Percentiles rank a stretch among this genome's conserved stretches.
These are phyloP conservation scores for Flammula alnicola DNA, from an alignment of 1,284 basidiomycete species.

Conservation along the genomic window DNA sequence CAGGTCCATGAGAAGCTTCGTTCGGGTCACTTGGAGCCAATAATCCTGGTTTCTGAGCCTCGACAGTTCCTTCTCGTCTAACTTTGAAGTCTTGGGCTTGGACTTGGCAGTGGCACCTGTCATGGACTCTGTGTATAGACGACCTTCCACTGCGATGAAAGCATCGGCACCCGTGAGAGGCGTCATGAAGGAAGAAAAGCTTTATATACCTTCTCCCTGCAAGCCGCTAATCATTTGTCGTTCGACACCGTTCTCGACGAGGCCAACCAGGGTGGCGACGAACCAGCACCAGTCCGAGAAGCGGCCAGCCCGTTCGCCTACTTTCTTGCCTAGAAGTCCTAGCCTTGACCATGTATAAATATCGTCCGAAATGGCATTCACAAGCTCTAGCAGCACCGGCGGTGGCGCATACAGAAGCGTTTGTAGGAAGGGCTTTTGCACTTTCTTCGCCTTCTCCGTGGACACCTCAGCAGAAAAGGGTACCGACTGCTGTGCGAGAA, in stretches of 20 bases:
- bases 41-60: slow-evolving; percentile 71
- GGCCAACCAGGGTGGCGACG: slow-evolving; percentile 70
- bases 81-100: slow-evolving; percentile 57
- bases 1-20: slow-evolving; percentile 79
- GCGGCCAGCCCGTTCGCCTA: slow-evolving; percentile 68
- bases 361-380: slow-evolving; percentile 76
- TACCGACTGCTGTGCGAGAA: slow-evolving; percentile 66
- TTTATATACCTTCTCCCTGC: slow-evolving; percentile 58
- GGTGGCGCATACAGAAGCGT: slow-evolving; percentile 77
- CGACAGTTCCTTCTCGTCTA: slow-evolving; percentile 72
- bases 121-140: slow-evolving; percentile 76
- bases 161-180: slow-evolving; percentile 14
- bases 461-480: slow-evolving; percentile 54
- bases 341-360: slow-evolving; percentile 72
- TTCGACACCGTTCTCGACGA: slow-evolving; percentile 82
- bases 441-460: slow-evolving; percentile 39
- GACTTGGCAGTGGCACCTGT: slow-evolving; percentile 72
- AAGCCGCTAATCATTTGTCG: slow-evolving; percentile 65
- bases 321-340: slow-evolving; percentile 64
- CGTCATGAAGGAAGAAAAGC: slow-evolving; percentile 12
- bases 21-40: slow-evolving; percentile 71
- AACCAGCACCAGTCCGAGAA: slow-evolving; percentile 87
- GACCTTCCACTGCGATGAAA: slow-evolving; percentile 59
- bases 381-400: slow-evolving; percentile 80
- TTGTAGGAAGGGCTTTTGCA: slow-evolving; percentile 60